These are phyloP conservation scores for Colletotrichum scovillei DNA, from an alignment of 2,329 filamentous ascomycete genomes.

Conservation along the genomic window DNA sequence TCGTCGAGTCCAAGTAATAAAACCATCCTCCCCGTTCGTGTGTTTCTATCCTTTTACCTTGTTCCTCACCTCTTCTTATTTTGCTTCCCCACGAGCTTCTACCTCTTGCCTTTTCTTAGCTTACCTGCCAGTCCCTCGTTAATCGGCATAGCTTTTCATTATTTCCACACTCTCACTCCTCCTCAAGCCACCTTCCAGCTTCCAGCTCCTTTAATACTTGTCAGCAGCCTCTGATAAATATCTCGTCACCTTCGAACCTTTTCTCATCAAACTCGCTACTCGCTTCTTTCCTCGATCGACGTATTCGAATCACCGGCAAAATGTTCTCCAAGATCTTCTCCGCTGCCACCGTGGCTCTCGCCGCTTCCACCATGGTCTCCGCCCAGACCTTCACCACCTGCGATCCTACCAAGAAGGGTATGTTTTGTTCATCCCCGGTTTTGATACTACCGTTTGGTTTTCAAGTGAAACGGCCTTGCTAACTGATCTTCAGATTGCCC, in stretches of 20 bases:
- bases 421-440: slow-evolving; percentile 28
- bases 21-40: slow-evolving; percentile 30
- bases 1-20: slow-evolving; percentile 20
- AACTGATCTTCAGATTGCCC: slow-evolving; percentile 67
- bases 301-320: not conserved
- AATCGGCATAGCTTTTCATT: slow-evolving; percentile 30
- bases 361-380: slow-evolving; percentile 59
- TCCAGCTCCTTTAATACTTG: slow-evolving; percentile 22
- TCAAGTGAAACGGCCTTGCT: slow-evolving; percentile 30
- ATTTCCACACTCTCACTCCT: slow-evolving; percentile 29
- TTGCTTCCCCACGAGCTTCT: slow-evolving; percentile 24
- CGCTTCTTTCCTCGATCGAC: not conserved
- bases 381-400: slow-evolving; percentile 69
- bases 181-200: slow-evolving; percentile 21
- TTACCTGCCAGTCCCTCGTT: slow-evolving; percentile 34
- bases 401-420: slow-evolving; percentile 65
- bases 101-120: slow-evolving; percentile 19
- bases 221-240: slow-evolving; percentile 17
- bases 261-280: not conserved
- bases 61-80: slow-evolving; percentile 24
- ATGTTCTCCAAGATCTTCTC: slow-evolving; percentile 54
- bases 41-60: not conserved
- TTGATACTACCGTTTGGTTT: not conserved
- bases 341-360: slow-evolving; percentile 59
- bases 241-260: not conserved